Evolutionary conservation across 2,329 filamentous ascomycete species (phyloP).

Genomic region (Aspergillus caelatus): DNA sequence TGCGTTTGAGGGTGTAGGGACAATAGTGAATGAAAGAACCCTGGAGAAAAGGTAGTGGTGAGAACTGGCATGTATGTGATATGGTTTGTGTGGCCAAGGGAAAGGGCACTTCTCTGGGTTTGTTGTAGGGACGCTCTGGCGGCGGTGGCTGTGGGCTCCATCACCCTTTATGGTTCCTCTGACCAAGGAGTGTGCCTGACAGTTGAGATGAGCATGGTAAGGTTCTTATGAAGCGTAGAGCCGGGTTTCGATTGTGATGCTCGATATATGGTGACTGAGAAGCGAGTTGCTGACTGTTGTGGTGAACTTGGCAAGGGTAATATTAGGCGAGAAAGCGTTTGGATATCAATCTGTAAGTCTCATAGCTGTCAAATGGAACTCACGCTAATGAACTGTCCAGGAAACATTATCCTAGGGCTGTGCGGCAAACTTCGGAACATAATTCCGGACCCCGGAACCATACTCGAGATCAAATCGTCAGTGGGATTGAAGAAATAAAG

Average conservation of each 20-base stretch:
- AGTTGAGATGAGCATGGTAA: not conserved
- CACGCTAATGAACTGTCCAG: not conserved
- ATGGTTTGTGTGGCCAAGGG: not conserved
- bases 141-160: not conserved
- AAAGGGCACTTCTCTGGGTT: not conserved
- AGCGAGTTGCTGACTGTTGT: not conserved
- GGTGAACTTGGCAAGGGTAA: not conserved
- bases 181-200: not conserved
- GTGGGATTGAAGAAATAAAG: not conserved
- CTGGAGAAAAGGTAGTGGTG: not conserved
- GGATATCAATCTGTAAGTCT: not conserved
- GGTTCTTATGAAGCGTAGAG: not conserved
- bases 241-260: not conserved
- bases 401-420: not conserved
- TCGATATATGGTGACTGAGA: not conserved
- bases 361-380: not conserved
- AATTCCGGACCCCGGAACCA: not conserved
- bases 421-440: not conserved
- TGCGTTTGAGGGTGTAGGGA: not conserved
- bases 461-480: not conserved
- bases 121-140: not conserved
- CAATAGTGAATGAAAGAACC: not conserved
- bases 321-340: not conserved
- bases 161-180: not conserved
- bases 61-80: not conserved